These are phyloP conservation scores for Aspergillus japonicus DNA, from an alignment of 2,329 filamentous ascomycete species.

Conservation along the genomic window DNA sequence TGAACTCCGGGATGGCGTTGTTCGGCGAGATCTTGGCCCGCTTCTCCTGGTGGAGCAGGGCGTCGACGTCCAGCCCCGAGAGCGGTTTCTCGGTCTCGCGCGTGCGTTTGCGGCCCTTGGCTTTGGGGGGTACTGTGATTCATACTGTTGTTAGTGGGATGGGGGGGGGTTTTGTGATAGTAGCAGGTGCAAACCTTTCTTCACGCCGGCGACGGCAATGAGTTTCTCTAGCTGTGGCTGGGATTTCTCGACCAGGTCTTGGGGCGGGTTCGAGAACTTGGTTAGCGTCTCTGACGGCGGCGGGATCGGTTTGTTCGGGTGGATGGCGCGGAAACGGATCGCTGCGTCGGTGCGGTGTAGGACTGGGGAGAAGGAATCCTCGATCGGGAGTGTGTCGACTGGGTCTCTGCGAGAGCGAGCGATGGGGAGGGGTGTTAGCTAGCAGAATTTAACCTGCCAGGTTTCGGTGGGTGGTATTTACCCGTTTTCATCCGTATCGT, in stretches of 20 bases:
- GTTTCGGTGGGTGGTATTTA: slow-evolving; percentile 36
- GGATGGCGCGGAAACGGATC: slow-evolving; percentile 75
- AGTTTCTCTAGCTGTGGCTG: slow-evolving; percentile 61
- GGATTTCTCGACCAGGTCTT: slow-evolving; percentile 62
- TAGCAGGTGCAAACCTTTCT: slow-evolving; percentile 58
- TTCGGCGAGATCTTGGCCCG: slow-evolving; percentile 57
- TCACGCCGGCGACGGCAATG: slow-evolving; percentile 71
- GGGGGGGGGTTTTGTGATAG: neutral
- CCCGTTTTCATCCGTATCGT: slow-evolving; percentile 73
- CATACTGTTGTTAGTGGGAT: slow-evolving; percentile 11
- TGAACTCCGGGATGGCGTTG: slow-evolving; percentile 89
- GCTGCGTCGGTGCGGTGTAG: slow-evolving; percentile 89
- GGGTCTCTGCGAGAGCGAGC: slow-evolving; percentile 40
- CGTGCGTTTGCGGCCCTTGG: slow-evolving; percentile 67
- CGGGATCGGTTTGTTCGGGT: slow-evolving; percentile 64
- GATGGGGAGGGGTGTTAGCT: neutral
- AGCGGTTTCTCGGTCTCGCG: slow-evolving; percentile 75
- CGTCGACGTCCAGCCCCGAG: slow-evolving; percentile 84
- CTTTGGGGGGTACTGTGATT: slow-evolving; percentile 70
- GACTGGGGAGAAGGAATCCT: slow-evolving; percentile 79
- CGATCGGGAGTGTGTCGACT: slow-evolving; percentile 70
- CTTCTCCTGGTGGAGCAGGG: slow-evolving; percentile 65
- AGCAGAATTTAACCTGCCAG: too few species aligned
- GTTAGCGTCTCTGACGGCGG: slow-evolving; percentile 64
- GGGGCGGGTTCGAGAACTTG: slow-evolving; percentile 70